Percentiles rank a stretch among this genome's conserved stretches.
Evolutionary conservation across 1,284 basidiomycete genomes (phyloP).

Genomic region (Moniliophthora roreri): DNA sequence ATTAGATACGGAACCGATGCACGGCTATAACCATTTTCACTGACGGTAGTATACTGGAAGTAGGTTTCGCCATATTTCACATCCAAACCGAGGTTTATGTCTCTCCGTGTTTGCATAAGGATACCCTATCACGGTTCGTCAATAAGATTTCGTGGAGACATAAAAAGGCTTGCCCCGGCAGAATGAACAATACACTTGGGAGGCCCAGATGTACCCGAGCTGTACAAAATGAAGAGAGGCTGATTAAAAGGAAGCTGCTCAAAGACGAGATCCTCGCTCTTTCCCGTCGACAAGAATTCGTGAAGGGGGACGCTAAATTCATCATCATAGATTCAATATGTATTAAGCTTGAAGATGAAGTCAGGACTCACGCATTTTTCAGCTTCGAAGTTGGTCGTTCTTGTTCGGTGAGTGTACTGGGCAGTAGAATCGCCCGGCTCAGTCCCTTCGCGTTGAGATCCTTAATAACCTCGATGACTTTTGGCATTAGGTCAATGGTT

Average conservation of each 20-base stretch:
- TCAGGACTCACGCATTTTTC: conserved; percentile 35
- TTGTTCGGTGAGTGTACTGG: conserved; percentile 49
- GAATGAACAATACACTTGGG: conserved; percentile 86
- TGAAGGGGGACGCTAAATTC: conserved; percentile 40
- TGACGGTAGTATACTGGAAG: conserved; percentile 71
- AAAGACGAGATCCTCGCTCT: conserved; percentile 50
- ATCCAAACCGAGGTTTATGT: conserved; percentile 45
- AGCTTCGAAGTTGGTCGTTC: conserved; percentile 21
- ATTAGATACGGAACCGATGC: background rate
- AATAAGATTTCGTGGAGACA: background rate
- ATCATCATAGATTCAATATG: background rate
- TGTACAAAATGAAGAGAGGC: conserved; percentile 86
- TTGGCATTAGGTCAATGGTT: conserved; percentile 48
- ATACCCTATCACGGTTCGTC: conserved; percentile 49
- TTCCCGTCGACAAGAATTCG: conserved; percentile 47
- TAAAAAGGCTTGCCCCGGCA: conserved; percentile 63
- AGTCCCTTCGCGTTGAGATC: conserved; percentile 49
- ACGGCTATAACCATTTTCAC: no score
- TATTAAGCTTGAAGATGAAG: background rate
- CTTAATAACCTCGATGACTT: conserved; percentile 48
- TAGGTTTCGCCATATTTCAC: conserved; percentile 51
- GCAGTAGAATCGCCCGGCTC: conserved; percentile 51
- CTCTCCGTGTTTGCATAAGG: conserved; percentile 62
- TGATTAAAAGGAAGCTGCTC: conserved; percentile 81
- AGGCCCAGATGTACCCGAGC: conserved; percentile 83